These are phyloP conservation scores for Lodderomyces orthopsilosis DNA, from an alignment of 1,139 yeast genomes.

Conservation along the genomic window DNA sequence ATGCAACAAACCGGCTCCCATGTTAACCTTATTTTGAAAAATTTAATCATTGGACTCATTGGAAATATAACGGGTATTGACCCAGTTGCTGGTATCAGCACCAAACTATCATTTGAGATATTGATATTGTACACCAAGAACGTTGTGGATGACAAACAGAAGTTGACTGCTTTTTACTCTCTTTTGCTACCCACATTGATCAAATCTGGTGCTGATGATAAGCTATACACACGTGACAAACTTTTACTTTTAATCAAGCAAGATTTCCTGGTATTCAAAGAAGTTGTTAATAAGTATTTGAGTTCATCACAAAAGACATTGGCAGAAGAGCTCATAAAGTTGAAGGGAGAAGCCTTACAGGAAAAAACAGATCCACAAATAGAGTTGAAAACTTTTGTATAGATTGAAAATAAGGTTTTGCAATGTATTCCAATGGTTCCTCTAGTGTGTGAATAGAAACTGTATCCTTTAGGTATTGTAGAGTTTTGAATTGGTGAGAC, in stretches of 20 bases:
- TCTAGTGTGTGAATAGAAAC: too few relatives aligned
- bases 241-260: conserved; percentile 50
- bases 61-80: conserved; percentile 18
- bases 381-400: conserved; percentile 33
- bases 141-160: conserved; percentile 28
- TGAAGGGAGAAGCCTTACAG: conserved; percentile 9
- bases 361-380: conserved; percentile 24
- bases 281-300: conserved; percentile 39
- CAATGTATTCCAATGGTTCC: too few relatives aligned
- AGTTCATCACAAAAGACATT: conserved; percentile 34
- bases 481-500: too few relatives aligned
- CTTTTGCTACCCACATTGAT: conserved; percentile 52
- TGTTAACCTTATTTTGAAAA: not conserved
- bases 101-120: conserved; percentile 53
- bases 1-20: conserved; percentile 39
- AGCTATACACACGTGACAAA: conserved; percentile 48
- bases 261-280: conserved; percentile 54
- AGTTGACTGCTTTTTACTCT: conserved; percentile 33
- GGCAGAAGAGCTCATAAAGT: conserved; percentile 43
- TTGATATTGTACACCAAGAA: conserved; percentile 46
- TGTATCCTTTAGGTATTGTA: too few relatives aligned
- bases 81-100: conserved; percentile 16
- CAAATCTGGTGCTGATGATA: conserved; percentile 25
- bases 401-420: not conserved
- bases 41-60: conserved; percentile 31